Evolutionary conservation across 805 yeast species (phyloP).

Genomic region (Babjeviella inositovora): DNA sequence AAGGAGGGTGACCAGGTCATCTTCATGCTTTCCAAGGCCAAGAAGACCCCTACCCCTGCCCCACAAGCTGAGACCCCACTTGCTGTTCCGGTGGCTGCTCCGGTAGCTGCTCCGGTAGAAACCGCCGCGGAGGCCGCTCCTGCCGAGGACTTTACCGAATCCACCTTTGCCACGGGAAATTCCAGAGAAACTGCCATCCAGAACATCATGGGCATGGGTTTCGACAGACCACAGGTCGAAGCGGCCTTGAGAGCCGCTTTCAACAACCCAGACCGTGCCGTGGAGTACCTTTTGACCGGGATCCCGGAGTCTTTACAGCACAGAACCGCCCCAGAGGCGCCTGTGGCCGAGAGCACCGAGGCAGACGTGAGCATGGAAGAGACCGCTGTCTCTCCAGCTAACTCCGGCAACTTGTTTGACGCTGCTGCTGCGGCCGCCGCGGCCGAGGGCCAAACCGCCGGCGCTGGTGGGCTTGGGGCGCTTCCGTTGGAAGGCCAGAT

Average conservation of each 20-base stretch:
- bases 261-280: constrained; percentile 97
- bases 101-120: constrained; percentile 8
- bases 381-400: constrained; percentile 5
- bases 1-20: constrained; percentile 80
- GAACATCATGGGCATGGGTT: constrained; percentile 93
- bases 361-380: constrained; percentile 1
- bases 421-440: constrained; percentile 7
- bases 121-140: constrained; percentile 3
- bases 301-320: constrained; percentile 51
- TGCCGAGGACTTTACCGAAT: constrained; percentile 13
- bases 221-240: constrained; percentile 75
- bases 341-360: constrained; percentile 5
- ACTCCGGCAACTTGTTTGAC: constrained; percentile 25
- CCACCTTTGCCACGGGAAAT: constrained; percentile 63
- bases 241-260: constrained; percentile 88
- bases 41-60: constrained; percentile 10
- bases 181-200: constrained; percentile 66
- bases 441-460: constrained; percentile 11
- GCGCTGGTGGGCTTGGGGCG: constrained; percentile 25
- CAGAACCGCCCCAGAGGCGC: constrained; percentile 10
- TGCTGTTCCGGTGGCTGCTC: constrained; percentile 4
- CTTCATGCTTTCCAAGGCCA: constrained; percentile 68
- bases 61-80: constrained; percentile 8
- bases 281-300: constrained; percentile 84
- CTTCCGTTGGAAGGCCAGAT: constrained; percentile 28